Evolutionary conservation across 306 rosid genomes (phyloP), one percentile per base, ranked within the genome.

Genomic region (Casuarina glauca): DNA sequence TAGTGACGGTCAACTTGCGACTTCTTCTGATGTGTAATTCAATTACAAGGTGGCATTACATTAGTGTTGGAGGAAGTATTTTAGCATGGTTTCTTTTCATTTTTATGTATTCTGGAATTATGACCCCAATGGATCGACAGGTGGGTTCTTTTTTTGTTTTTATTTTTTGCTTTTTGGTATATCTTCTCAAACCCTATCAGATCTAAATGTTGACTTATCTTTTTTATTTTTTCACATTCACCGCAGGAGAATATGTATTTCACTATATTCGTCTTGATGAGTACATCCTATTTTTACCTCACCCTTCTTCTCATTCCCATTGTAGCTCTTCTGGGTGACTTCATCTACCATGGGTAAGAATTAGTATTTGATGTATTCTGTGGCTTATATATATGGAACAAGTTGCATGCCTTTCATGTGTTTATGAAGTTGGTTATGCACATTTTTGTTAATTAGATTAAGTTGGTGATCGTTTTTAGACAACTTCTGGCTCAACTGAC

Each of bases 61-160:
- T 92, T 68, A 90, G 93, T 75, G 96, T 93, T 74, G 98, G 98
- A 52, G 98, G 98, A 84, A 95, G 98, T 86, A 84, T 95, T 76
- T 76, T 88, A 79, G 96, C 93, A 1, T 95, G 98, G 98, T 95
- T 95, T 83, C 5, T 88, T 49, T 95, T 95, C 79, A 81, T 86
- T 78, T 91, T 92, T 76, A 17, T 92, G 74, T 95, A 95, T 76
- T 86, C 96, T 57, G 92, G 91, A 79, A 74, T 92, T 63, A 73
- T 79, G 79, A 87, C 93, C 48, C 83, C 90, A 52, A 85, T 81
- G 80, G 95, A 89, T 72, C 89, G 89, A 57, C 90, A 85, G 96
- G 97, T 95, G 62, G 79, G 81, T 79, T 75, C 60, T 72, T 75
- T 82, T 71, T 53, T 69, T 26, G 32, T 0, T 26, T 26, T 26